Evolutionary conservation across 2,329 filamentous ascomycete genomes (phyloP).

Genomic region (Akanthomyces muscarius): DNA sequence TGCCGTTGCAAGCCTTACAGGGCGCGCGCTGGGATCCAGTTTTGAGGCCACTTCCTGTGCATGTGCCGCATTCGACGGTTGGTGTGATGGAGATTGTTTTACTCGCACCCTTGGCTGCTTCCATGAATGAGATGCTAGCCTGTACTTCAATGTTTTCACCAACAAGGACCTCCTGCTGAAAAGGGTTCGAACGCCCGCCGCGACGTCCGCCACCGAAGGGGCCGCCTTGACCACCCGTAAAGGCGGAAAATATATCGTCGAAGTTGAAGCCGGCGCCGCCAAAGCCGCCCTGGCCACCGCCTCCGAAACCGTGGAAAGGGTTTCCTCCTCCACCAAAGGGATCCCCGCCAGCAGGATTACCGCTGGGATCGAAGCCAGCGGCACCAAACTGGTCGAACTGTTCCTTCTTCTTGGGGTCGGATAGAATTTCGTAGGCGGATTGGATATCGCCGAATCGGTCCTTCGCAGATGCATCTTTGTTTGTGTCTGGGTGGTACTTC

Average conservation of each 20-base stretch:
- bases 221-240: conserved; percentile 54
- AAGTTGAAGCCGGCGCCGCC: conserved; percentile 87
- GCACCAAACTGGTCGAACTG: conserved; percentile 88
- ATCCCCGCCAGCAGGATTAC: conserved; percentile 55
- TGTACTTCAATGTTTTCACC: conserved; percentile 96
- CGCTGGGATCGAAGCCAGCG: conserved; percentile 78
- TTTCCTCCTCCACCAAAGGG: conserved; percentile 62
- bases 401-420: conserved; percentile 88
- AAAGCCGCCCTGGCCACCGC: conserved; percentile 62
- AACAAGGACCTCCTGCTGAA: conserved; percentile 76
- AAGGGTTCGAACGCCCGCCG: conserved; percentile 57
- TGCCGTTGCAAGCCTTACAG: conserved; percentile 80
- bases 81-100: conserved; percentile 89
- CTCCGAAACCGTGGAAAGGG: conserved; percentile 58
- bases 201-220: conserved; percentile 51
- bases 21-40: conserved; percentile 66
- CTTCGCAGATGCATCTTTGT: conserved; percentile 90
- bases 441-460: conserved; percentile 94
- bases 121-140: conserved; percentile 89
- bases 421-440: conserved; percentile 87
- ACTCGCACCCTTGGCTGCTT: conserved; percentile 84
- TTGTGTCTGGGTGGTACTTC: conserved; percentile 96
- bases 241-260: conserved; percentile 90
- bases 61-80: conserved; percentile 75
- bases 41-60: conserved; percentile 80